These are phyloP conservation scores for Hymenoscyphus infarciens DNA, from an alignment of 2,329 filamentous ascomycete species.

Conservation along the genomic window DNA sequence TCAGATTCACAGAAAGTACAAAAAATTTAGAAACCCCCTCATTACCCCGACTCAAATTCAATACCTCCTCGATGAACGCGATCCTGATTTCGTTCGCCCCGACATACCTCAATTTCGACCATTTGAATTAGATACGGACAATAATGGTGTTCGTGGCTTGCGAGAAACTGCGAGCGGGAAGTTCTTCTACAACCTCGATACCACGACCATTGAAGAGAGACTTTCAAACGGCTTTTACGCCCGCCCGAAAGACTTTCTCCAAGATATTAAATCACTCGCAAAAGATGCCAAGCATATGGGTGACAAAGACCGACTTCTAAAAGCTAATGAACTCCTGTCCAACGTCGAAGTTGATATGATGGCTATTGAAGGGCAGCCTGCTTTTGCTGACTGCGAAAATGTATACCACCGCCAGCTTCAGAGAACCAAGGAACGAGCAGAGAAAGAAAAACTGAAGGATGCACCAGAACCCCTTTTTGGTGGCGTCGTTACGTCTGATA, in stretches of 20 bases:
- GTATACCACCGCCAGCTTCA: constrained; percentile 71
- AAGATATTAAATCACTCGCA: constrained; percentile 78
- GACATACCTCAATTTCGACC: constrained; percentile 59
- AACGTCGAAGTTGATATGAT: constrained; percentile 94
- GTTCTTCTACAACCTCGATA: constrained; percentile 93
- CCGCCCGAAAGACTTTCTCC: constrained; percentile 81
- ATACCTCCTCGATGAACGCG: constrained; percentile 80
- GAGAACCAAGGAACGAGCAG: constrained; percentile 56
- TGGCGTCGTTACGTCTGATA: constrained; percentile 46
- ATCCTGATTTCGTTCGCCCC: constrained; percentile 65
- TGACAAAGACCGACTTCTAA: constrained; percentile 79
- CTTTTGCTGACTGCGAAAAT: constrained; percentile 73
- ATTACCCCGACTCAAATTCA: constrained; percentile 71
- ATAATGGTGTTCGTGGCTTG: constrained; percentile 72
- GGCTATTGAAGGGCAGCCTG: constrained; percentile 66
- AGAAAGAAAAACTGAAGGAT: constrained; percentile 54
- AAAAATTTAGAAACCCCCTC: constrained; percentile 77
- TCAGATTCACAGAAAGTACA: constrained; percentile 86
- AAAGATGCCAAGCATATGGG: constrained; percentile 80
- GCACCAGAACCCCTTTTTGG: constrained; percentile 21
- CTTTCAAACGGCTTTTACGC: constrained; percentile 96
- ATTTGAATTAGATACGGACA: constrained; percentile 76
- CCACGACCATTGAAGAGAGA: constrained; percentile 90
- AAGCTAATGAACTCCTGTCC: constrained; percentile 84
- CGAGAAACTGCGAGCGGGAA: constrained; percentile 72